phyloP scores from a whole-genome alignment of 1,284 basidiomycete species.

The Golubevia pallescens region DNA sequence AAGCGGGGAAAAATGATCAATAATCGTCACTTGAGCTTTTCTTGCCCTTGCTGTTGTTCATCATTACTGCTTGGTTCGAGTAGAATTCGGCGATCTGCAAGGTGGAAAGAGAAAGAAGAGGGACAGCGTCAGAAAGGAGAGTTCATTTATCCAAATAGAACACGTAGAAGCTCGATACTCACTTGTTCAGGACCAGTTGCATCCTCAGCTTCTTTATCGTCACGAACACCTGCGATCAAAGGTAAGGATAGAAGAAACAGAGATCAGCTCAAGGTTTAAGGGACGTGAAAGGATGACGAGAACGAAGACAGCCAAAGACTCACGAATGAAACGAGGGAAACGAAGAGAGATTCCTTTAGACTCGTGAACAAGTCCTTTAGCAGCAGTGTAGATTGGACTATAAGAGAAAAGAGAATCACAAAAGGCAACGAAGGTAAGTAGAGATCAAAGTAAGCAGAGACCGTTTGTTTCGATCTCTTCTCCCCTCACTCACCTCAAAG shows the following conservation, averaged over 20 bases:
- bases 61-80: no score
- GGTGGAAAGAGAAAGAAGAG: no score
- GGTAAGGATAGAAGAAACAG: background rate
- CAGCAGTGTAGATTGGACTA: slow-evolving; percentile 92
- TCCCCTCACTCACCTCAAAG: slow-evolving; percentile 13
- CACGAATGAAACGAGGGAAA: slow-evolving; percentile 89
- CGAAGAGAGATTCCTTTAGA: slow-evolving; percentile 90
- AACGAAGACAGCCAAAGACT: background rate
- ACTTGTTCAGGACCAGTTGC: slow-evolving; percentile 91
- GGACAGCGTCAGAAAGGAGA: no score
- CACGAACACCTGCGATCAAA: slow-evolving; percentile 70
- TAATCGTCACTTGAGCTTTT: no score
- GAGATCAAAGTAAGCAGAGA: no score
- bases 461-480: no score
- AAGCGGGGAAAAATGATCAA: no score
- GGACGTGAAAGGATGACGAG: background rate
- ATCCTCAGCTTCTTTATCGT: slow-evolving; percentile 90
- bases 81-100: no score
- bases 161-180: slow-evolving; percentile 45
- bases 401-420: background rate
- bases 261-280: background rate
- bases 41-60: no score
- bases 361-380: no score
- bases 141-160: no score
- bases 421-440: background rate